Percentiles rank a stretch among this genome's conserved stretches.
These are phyloP conservation scores for Pestalotiopsis sp. DNA, from an alignment of 2,329 filamentous ascomycete genomes.

Conservation along the genomic window DNA sequence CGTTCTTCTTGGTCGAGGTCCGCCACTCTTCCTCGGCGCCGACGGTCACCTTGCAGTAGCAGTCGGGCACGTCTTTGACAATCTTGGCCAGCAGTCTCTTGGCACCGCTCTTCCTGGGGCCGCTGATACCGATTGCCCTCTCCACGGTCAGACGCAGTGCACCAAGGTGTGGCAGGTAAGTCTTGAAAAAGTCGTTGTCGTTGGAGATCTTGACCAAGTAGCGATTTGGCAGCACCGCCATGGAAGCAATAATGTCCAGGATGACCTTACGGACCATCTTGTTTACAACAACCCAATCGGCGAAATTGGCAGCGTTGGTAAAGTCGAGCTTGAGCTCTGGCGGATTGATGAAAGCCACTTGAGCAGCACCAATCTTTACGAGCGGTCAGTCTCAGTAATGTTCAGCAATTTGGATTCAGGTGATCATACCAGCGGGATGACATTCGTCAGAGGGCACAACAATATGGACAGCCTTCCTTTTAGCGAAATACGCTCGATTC, in stretches of 20 bases:
- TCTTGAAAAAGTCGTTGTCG: slow-evolving; percentile 50
- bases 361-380: slow-evolving; percentile 47
- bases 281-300: slow-evolving; percentile 24
- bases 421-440: slow-evolving; percentile 46
- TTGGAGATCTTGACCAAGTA: slow-evolving; percentile 50
- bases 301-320: slow-evolving; percentile 34
- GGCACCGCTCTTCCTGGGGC: slow-evolving; percentile 40
- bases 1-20: slow-evolving; percentile 44
- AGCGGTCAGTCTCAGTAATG: neutral
- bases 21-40: slow-evolving; percentile 47
- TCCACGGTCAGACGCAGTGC: slow-evolving; percentile 46
- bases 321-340: slow-evolving; percentile 48
- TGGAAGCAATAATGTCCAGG: slow-evolving; percentile 44
- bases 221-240: slow-evolving; percentile 51
- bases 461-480: slow-evolving; percentile 46
- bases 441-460: slow-evolving; percentile 45
- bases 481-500: slow-evolving; percentile 46
- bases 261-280: slow-evolving; percentile 47
- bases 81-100: slow-evolving; percentile 44
- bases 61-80: slow-evolving; percentile 49
- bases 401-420: slow-evolving; percentile 13
- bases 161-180: slow-evolving; percentile 45
- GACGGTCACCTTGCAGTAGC: slow-evolving; percentile 45
- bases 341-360: slow-evolving; percentile 52
- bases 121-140: slow-evolving; percentile 38